A percentile compares a stretch with the other conserved stretches of the same genome.
phyloP scores from a whole-genome alignment of 1,284 basidiomycete species.

The Marasmius fiardii region DNA sequence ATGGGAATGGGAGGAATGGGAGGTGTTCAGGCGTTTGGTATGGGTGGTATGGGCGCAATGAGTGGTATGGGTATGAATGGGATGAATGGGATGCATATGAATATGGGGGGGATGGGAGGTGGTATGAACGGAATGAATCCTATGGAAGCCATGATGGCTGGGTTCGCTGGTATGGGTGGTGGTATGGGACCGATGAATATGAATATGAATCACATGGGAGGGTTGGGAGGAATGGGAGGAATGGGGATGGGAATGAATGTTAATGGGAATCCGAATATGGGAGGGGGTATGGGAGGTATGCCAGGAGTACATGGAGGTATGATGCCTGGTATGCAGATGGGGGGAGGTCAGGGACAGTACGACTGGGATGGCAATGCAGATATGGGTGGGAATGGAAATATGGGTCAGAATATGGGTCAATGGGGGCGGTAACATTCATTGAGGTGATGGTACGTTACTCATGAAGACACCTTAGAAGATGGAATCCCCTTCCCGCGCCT shows the following conservation, averaged over 20 bases:
- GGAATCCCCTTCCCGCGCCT: too few relatives aligned
- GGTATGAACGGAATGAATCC: constrained; percentile 24
- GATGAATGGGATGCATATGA: constrained; percentile 25
- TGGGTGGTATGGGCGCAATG: constrained; percentile 24
- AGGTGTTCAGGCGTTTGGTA: constrained; percentile 46
- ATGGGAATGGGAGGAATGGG: constrained; percentile 23
- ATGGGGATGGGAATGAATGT: background rate
- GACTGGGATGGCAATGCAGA: constrained; percentile 30
- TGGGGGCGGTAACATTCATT: constrained; percentile 12
- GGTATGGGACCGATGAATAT: constrained; percentile 23
- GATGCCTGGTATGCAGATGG: constrained; percentile 8
- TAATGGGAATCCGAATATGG: background rate
- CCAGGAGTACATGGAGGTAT: constrained; percentile 6
- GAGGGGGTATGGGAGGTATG: background rate
- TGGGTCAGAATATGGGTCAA: constrained; percentile 18
- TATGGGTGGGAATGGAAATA: constrained; percentile 20
- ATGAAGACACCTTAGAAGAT: too few relatives aligned
- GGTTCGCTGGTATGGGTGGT: constrained; percentile 14
- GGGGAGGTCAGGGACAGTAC: constrained; percentile 26
- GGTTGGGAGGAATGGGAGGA: constrained; percentile 19
- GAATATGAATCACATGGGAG: constrained; percentile 29
- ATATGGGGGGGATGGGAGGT: constrained; percentile 22
- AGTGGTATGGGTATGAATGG: constrained; percentile 17
- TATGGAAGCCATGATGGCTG: constrained; percentile 25
- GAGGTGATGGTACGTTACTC: too few relatives aligned